These are phyloP conservation scores for Neonectria punicea DNA, from an alignment of 2,329 filamentous ascomycete species.

Conservation along the genomic window DNA sequence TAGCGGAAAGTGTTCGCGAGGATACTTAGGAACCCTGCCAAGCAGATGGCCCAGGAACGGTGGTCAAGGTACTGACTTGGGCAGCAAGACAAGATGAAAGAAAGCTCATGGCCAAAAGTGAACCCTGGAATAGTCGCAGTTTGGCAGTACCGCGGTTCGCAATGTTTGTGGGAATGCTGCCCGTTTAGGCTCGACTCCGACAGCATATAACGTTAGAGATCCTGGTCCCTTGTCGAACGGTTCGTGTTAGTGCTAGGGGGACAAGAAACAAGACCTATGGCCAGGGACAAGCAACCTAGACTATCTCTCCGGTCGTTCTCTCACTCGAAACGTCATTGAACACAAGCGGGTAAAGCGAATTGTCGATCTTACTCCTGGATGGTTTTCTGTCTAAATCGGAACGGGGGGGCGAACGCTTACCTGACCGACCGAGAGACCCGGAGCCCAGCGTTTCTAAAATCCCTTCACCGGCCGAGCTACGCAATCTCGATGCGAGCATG, in stretches of 20 bases:
- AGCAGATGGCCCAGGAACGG: not conserved
- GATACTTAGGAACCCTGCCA: conserved; percentile 1
- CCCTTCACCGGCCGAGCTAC: conserved; percentile 12
- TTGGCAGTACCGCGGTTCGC: conserved; percentile 1
- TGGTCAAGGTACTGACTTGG: conserved; percentile 1
- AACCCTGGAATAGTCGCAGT: conserved; percentile 1
- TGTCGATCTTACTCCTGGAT: not conserved
- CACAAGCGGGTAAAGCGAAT: not conserved
- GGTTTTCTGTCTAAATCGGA: not conserved
- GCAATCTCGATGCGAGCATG: conserved; percentile 20
- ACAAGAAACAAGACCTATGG: not conserved
- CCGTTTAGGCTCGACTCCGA: conserved; percentile 12
- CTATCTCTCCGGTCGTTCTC: not conserved
- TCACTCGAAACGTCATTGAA: not conserved
- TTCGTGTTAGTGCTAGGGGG: not conserved
- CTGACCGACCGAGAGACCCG: conserved; percentile 1
- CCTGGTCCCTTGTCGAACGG: conserved; percentile 3
- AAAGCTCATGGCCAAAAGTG: not conserved
- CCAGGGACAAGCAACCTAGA: not conserved
- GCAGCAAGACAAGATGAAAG: conserved; percentile 1
- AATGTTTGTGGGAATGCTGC: conserved; percentile 4
- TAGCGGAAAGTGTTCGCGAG: conserved; percentile 12
- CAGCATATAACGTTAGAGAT: not conserved
- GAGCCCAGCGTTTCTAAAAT: conserved; percentile 1
- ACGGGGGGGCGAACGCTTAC: not conserved